These are phyloP conservation scores for Gaeumannomyces sp. DNA, from an alignment of 2,329 filamentous ascomycete genomes.

Conservation along the genomic window DNA sequence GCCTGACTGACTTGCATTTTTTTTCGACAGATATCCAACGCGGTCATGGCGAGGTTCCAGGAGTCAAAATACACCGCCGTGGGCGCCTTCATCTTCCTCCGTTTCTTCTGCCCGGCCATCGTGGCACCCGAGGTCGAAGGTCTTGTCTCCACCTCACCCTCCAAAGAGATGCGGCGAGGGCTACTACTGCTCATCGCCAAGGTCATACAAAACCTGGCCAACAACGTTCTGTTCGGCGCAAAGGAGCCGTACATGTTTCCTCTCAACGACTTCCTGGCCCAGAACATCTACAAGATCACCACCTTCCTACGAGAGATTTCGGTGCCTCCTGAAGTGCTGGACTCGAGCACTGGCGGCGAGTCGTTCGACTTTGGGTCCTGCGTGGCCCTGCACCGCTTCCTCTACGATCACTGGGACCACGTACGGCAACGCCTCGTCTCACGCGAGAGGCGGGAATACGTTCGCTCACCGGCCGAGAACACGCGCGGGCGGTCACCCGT, in stretches of 20 bases:
- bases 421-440: conserved; percentile 58
- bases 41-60: conserved; percentile 58
- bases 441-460: conserved; percentile 50
- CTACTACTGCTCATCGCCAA: conserved; percentile 64
- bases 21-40: conserved; percentile 45
- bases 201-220: conserved; percentile 64
- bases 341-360: conserved; percentile 36
- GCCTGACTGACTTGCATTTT: not conserved
- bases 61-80: conserved; percentile 68
- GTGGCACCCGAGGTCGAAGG: conserved; percentile 64
- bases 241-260: conserved; percentile 70
- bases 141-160: conserved; percentile 53
- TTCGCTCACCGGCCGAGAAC: conserved; percentile 48
- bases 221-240: conserved; percentile 65
- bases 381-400: conserved; percentile 60
- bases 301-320: conserved; percentile 63
- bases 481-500: conserved; percentile 47
- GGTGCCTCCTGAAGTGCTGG: conserved; percentile 43
- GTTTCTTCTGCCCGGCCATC: conserved; percentile 68
- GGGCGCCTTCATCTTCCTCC: conserved; percentile 64
- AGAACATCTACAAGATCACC: conserved; percentile 63
- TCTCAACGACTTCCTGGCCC: conserved; percentile 60
- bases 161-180: conserved; percentile 63
- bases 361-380: conserved; percentile 66
- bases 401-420: conserved; percentile 68